phyloP scores from a whole-genome alignment of 768 basidiomycete species.

The Lactifluus piperatus region DNA sequence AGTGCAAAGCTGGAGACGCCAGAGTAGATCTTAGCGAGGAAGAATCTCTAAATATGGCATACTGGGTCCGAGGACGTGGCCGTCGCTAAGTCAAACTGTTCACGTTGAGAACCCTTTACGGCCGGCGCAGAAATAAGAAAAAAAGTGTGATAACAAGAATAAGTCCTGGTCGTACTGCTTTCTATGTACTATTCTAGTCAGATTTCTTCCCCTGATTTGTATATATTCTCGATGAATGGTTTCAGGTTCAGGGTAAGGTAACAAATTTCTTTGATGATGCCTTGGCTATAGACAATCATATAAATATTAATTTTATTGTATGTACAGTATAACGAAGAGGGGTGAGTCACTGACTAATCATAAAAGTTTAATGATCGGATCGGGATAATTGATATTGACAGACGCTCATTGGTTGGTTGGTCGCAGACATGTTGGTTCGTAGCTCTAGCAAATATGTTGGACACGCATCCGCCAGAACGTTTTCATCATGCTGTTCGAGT shows the following conservation, averaged over 20 bases:
- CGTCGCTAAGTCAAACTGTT: not conserved
- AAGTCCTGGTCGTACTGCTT: too few relatives aligned
- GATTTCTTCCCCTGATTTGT: too few relatives aligned
- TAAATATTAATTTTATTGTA: too few relatives aligned
- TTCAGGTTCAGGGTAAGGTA: too few relatives aligned
- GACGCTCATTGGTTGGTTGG: not conserved
- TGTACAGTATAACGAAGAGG: too few relatives aligned
- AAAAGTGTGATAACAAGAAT: too few relatives aligned
- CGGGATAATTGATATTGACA: not conserved
- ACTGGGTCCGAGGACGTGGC: slow-evolving; percentile 1
- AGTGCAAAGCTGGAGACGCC: not conserved
- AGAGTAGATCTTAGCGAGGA: slow-evolving; percentile 11
- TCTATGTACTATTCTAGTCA: not conserved
- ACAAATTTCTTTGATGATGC: too few relatives aligned
- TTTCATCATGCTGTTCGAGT: slow-evolving; percentile 20
- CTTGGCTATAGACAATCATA: too few relatives aligned
- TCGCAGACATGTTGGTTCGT: not conserved
- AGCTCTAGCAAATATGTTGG: slow-evolving; percentile 6
- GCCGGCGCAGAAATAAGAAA: too few relatives aligned
- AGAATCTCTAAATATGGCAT: slow-evolving; percentile 8
- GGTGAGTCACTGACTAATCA: slow-evolving; percentile 6
- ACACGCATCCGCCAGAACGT: slow-evolving; percentile 11
- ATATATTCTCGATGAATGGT: not conserved
- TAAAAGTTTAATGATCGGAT: not conserved
- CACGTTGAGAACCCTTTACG: not conserved